Evolutionary conservation across 2,329 filamentous ascomycete species (phyloP), one percentile per base, ranked within the genome.

Genomic region (Xylariaceae sp.): DNA sequence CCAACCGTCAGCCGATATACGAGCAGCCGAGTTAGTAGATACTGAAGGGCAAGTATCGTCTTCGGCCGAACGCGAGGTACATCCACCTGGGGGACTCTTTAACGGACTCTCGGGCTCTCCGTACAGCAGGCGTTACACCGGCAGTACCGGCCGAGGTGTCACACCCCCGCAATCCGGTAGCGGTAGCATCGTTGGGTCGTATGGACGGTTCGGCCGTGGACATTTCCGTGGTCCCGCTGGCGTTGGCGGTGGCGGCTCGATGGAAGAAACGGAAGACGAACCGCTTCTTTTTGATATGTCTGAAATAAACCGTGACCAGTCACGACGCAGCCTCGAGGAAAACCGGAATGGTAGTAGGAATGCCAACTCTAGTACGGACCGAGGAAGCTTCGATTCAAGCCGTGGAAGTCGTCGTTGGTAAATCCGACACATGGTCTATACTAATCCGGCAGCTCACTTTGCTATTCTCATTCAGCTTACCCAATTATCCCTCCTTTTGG

Each of bases 251-350:
- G 72, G 75, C 7, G 66, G 67, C 0, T 69, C 72, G 8, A 76
- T 81, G 42, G 71, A 72, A 48, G 80, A 80, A 5, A 70, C 75
- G 21, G 84, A 87, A 55, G 86, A 88, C 51, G 86, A 89, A 63
- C 84, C 84, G 0, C 69, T 89, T 9, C 75, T 89, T 9, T 89
- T 89, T 68, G 84, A 86, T 58, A 83, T 89, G 76, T 87, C 84
- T 34, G 86, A 89, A 68, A 80, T 88, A 65, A 83, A 84, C 60
- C 74, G 79, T 13, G 66, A 68, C 16, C 76, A 78, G 52, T 77
- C 78, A 42, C 74, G 82, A 57, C 76, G 80, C 57, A 85, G 80
- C 60, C 67, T 85, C 7, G 83, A 86, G 60, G 82, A 85, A 57
- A 71, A 69, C 1, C 68, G 73, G 41, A 69, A 72, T 2, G 68